These are phyloP conservation scores for Cucumis hystrix DNA, from an alignment of 306 rosid genomes.

Conservation along the genomic window DNA sequence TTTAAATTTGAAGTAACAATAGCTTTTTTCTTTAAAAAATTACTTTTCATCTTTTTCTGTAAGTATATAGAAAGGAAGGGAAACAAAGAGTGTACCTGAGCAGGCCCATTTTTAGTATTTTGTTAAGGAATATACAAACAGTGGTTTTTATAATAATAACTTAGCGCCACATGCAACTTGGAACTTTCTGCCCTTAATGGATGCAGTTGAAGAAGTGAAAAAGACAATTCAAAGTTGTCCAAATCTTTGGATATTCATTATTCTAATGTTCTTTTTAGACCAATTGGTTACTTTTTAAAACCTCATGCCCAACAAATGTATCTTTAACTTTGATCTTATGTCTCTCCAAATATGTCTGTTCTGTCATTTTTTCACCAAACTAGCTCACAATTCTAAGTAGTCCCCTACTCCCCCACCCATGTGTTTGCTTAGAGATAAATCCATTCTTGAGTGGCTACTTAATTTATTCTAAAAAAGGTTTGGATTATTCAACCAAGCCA, in stretches of 20 bases:
- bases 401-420: background rate
- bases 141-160: background rate
- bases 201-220: slow-evolving; percentile 7
- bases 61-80: background rate
- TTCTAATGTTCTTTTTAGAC: background rate
- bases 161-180: slow-evolving; percentile 8
- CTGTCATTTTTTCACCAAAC: slow-evolving; percentile 3
- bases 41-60: background rate
- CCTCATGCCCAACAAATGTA: slow-evolving; percentile 4
- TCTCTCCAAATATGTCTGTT: background rate
- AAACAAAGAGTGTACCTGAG: background rate
- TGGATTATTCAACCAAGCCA: slow-evolving; percentile 3
- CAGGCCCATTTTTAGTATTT: slow-evolving; percentile 3
- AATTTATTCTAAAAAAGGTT: slow-evolving; percentile 1
- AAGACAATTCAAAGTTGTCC: slow-evolving; percentile 6
- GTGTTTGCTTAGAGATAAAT: background rate
- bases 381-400: slow-evolving; percentile 8
- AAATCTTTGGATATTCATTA: background rate
- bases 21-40: background rate
- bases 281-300: background rate
- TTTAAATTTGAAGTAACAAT: background rate
- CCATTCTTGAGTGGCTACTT: slow-evolving; percentile 3
- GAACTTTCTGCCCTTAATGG: slow-evolving; percentile 1
- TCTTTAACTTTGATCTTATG: slow-evolving; percentile 6
- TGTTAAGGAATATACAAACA: slow-evolving; percentile 1